Conservation (phyloP, 2,329 filamentous ascomycete genomes). For the Xylariaceae sp. region DNA sequence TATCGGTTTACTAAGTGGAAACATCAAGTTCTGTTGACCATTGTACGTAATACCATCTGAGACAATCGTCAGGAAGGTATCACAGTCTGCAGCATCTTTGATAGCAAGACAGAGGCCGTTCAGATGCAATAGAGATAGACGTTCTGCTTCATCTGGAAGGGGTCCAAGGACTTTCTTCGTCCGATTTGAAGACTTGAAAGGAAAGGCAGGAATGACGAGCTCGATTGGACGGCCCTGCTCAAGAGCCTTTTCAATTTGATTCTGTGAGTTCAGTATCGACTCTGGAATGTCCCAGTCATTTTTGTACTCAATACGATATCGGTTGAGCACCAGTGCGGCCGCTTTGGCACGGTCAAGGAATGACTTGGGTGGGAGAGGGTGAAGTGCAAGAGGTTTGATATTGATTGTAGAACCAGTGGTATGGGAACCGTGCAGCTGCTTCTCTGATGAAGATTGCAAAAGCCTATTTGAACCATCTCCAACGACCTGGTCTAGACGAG, state of each 20-base stretch:
- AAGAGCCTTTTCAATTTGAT: slow-evolving; percentile 9
- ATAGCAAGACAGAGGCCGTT: slow-evolving; percentile 15
- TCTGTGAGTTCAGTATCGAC: slow-evolving; percentile 10
- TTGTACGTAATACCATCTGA: slow-evolving; percentile 18
- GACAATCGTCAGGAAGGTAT: slow-evolving; percentile 13
- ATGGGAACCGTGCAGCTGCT: not conserved
- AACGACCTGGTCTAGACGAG: slow-evolving; percentile 4
- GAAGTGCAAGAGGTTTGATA: slow-evolving; percentile 1
- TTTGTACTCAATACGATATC: slow-evolving; percentile 16
- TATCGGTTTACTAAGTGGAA: too few species aligned
- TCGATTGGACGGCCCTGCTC: slow-evolving; percentile 11
- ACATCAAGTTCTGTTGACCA: slow-evolving; percentile 6
- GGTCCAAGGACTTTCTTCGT: slow-evolving; percentile 15
- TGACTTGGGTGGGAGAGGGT: too few species aligned
- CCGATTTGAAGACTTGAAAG: slow-evolving; percentile 17
- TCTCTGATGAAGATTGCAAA: not conserved
- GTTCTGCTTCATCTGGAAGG: slow-evolving; percentile 16
- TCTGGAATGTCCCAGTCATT: slow-evolving; percentile 15
- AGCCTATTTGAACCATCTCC: slow-evolving; percentile 3
- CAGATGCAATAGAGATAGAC: slow-evolving; percentile 14
- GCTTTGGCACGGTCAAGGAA: slow-evolving; percentile 9
- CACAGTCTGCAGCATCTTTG: slow-evolving; percentile 8
- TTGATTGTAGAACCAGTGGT: not conserved
- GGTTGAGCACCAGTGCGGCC: slow-evolving; percentile 11
- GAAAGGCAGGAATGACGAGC: slow-evolving; percentile 16